Base-by-base conservation (phyloP, 2,329 filamentous ascomycete species). In the Bipolaris zeicola region DNA sequence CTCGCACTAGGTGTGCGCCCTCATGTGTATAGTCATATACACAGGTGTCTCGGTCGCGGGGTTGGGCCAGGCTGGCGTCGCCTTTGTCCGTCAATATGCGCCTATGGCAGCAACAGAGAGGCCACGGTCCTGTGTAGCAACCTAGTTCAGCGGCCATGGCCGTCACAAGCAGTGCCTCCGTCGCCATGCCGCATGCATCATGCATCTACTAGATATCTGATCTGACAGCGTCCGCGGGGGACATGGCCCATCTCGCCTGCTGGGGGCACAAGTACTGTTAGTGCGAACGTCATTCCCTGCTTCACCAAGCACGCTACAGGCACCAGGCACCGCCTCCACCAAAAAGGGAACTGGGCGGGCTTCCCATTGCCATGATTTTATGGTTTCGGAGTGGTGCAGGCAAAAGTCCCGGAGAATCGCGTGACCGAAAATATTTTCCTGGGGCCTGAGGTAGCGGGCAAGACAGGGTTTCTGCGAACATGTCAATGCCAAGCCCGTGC, bases 201-300 rank as follows among this genome's bases (percentile, higher is more conserved):
- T 31, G 28, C 28, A 13, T 31, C n/a, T 6, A n/a, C 14, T 16
- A 43, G 14, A 6, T 13, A 14, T 22, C 28, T 44, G 41, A 31
- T 28, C 41, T 26, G 41, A n/a, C 14, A n/a, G 24, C 6, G 7
- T 31, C 1, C 24, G 41, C 28, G 41, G 24, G n/a, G 41, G 41
- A 44, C 22, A 50, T 50, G 24, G 38, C 38, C 13, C 43, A 31
- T 8, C 11, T 60, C 57, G 24, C 52, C 53, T 28, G 57, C 20
- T 8, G 52, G 45, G 20, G 43, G 57, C 37, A n/a, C 16, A n/a
- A 18, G 28, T 31, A 5, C 10, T 13, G 5, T 31, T 11, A 5
- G 6, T 38, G 34, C 22, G 33, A 48, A 36, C 45, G 34, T 38
- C 45, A 38, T 28, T 38, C 22, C 26, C 16, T n/a, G 11, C 28